Evolutionary conservation across 441 rosid species (phyloP).

Genomic region (Pelargonium cotyledonis): DNA sequence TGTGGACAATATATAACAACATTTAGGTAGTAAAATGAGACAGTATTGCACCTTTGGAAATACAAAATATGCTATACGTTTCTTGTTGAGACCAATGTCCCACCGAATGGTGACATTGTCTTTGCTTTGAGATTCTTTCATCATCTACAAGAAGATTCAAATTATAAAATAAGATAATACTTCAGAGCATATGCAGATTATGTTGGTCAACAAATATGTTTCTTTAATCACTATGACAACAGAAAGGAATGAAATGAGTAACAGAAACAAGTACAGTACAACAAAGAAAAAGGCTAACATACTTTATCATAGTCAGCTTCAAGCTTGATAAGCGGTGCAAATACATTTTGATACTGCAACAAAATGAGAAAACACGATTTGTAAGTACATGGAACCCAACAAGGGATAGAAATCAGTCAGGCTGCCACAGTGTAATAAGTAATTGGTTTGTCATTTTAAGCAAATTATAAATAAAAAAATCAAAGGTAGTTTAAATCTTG

Average conservation of each 20-base stretch:
- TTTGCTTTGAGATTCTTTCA: slow-evolving; percentile 99
- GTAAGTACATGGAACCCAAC: background rate
- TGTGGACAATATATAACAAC: background rate
- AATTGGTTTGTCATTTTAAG: background rate
- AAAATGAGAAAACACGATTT: slow-evolving; percentile 17
- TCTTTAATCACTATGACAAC: background rate
- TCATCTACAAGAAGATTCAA: slow-evolving; percentile 52
- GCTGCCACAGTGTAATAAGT: background rate
- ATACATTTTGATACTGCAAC: slow-evolving; percentile 97
- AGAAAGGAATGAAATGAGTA: background rate
- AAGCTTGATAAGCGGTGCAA: slow-evolving; percentile 99
- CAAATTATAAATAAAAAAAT: background rate
- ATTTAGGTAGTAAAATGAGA: background rate
- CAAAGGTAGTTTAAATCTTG: background rate
- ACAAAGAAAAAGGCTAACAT: slow-evolving; percentile 17
- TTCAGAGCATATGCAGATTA: background rate
- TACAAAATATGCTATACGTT: slow-evolving; percentile 87
- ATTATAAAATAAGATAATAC: slow-evolving; percentile 15
- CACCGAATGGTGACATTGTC: slow-evolving; percentile 92
- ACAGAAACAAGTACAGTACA: slow-evolving; percentile 3
- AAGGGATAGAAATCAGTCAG: background rate
- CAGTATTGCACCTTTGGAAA: slow-evolving; percentile 74
- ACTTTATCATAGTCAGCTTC: slow-evolving; percentile 99
- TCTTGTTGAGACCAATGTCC: slow-evolving; percentile 98
- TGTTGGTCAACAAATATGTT: background rate